Percentiles rank a stretch among this genome's conserved stretches.
These are phyloP conservation scores for Leccinellum luteum DNA, from an alignment of 768 basidiomycete species.

Conservation along the genomic window DNA sequence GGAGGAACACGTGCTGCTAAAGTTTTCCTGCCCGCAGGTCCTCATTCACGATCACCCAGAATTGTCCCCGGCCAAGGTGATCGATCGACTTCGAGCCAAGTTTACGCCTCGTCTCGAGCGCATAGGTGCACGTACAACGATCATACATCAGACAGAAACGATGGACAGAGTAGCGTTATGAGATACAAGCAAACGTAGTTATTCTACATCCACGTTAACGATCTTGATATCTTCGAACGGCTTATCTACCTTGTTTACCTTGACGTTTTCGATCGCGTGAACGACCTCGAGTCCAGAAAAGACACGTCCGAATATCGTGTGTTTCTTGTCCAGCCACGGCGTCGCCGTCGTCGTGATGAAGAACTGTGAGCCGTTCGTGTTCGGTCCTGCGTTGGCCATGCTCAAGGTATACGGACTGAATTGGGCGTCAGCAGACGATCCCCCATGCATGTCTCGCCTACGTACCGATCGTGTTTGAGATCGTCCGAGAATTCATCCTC, in stretches of 20 bases:
- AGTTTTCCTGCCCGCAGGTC: slow-evolving; percentile 55
- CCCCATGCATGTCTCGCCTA: not conserved
- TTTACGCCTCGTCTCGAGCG: slow-evolving; percentile 34
- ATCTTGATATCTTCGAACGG: slow-evolving; percentile 95
- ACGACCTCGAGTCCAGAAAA: slow-evolving; percentile 86
- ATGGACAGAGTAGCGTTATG: slow-evolving; percentile 49
- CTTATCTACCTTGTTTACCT: slow-evolving; percentile 80
- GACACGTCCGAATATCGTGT: slow-evolving; percentile 91
- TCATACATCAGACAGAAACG: slow-evolving; percentile 37
- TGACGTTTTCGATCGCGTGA: slow-evolving; percentile 89
- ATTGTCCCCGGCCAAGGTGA: slow-evolving; percentile 23
- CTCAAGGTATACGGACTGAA: slow-evolving; percentile 89
- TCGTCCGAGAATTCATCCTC: slow-evolving; percentile 93
- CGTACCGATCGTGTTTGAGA: slow-evolving; percentile 84
- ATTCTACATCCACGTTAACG: slow-evolving; percentile 73
- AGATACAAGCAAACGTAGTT: slow-evolving; percentile 20
- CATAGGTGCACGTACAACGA: slow-evolving; percentile 16
- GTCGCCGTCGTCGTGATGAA: slow-evolving; percentile 96
- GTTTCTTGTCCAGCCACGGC: slow-evolving; percentile 90
- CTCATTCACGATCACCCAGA: slow-evolving; percentile 13
- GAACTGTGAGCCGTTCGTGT: slow-evolving; percentile 95
- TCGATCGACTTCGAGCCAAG: slow-evolving; percentile 30
- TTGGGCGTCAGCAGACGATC: slow-evolving; percentile 1
- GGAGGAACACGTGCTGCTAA: slow-evolving; percentile 41
- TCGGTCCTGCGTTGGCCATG: slow-evolving; percentile 91